phyloP scores from a whole-genome alignment of 2,329 filamentous ascomycete species.

The Fusarium graminum region DNA sequence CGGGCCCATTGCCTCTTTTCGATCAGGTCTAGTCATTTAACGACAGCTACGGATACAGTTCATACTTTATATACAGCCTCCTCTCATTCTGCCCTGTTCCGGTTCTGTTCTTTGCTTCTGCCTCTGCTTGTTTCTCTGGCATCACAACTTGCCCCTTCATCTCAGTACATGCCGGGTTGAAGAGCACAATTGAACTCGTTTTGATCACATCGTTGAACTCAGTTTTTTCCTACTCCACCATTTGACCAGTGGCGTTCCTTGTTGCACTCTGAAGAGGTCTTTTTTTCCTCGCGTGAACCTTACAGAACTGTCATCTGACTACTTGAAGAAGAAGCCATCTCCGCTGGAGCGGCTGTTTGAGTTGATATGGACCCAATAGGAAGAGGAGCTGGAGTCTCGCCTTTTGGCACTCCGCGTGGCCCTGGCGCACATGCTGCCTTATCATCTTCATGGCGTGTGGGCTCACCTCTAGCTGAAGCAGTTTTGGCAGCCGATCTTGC shows the following conservation, averaged over 20 bases:
- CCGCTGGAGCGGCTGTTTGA: slow-evolving; percentile 10
- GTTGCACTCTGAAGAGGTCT: slow-evolving; percentile 27
- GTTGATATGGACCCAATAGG: slow-evolving; percentile 38
- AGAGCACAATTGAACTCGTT: slow-evolving; percentile 17
- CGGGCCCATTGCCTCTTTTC: slow-evolving; percentile 36
- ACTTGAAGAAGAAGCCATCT: slow-evolving; percentile 8
- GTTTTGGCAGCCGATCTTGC: slow-evolving; percentile 76
- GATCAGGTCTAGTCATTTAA: slow-evolving; percentile 32
- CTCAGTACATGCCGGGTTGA: slow-evolving; percentile 8
- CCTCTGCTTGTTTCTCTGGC: slow-evolving; percentile 19
- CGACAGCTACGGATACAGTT: slow-evolving; percentile 19
- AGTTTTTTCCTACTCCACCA: slow-evolving; percentile 26
- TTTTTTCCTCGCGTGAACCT: slow-evolving; percentile 18
- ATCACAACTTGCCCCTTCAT: slow-evolving; percentile 12
- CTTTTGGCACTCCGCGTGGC: slow-evolving; percentile 42
- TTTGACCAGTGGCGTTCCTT: slow-evolving; percentile 29
- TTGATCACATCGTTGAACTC: slow-evolving; percentile 33
- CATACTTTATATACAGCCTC: slow-evolving; percentile 28
- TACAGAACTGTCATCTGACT: slow-evolving; percentile 23
- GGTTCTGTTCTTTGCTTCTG: not conserved
- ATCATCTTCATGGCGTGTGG: slow-evolving; percentile 66
- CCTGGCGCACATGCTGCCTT: slow-evolving; percentile 41
- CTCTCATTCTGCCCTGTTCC: slow-evolving; percentile 11
- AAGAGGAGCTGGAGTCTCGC: slow-evolving; percentile 39
- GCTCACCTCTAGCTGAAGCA: slow-evolving; percentile 75